Evolutionary conservation across 1,139 yeast genomes (phyloP).

Genomic region (Ashbya aceris): DNA sequence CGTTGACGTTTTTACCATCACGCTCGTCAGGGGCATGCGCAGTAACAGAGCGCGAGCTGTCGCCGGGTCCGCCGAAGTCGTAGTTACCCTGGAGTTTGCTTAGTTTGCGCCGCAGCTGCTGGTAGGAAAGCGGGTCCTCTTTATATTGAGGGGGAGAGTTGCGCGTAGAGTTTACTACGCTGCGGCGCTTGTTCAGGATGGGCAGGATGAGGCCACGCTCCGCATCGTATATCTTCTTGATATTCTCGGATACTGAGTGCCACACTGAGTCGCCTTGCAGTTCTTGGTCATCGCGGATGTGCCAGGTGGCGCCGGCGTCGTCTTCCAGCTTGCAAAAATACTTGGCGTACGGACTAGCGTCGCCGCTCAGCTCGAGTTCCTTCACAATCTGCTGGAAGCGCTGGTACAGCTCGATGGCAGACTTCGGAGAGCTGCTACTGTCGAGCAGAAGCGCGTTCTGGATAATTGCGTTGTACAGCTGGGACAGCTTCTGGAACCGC

Average conservation of each 20-base stretch:
- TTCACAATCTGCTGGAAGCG: slow-evolving; percentile 27
- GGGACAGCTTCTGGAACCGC: slow-evolving; percentile 16
- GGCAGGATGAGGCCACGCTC: slow-evolving; percentile 22
- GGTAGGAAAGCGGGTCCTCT: slow-evolving; percentile 21
- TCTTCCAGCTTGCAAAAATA: slow-evolving; percentile 23
- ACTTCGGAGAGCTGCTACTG: slow-evolving; percentile 25
- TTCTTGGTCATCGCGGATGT: slow-evolving; percentile 25
- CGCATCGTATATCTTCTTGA: slow-evolving; percentile 23
- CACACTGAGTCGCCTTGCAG: slow-evolving; percentile 23
- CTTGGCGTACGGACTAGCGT: slow-evolving; percentile 26
- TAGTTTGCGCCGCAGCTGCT: slow-evolving; percentile 21
- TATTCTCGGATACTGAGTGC: slow-evolving; percentile 22
- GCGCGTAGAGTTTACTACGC: slow-evolving; percentile 9
- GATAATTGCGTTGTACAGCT: slow-evolving; percentile 22
- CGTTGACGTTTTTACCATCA: not conserved
- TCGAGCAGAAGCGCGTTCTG: slow-evolving; percentile 21
- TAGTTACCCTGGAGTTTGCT: slow-evolving; percentile 21
- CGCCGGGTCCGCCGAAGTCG: slow-evolving; percentile 2
- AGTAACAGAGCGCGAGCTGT: not conserved
- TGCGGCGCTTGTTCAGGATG: slow-evolving; percentile 12
- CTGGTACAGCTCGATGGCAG: slow-evolving; percentile 28
- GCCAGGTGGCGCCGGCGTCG: slow-evolving; percentile 17
- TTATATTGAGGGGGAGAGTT: slow-evolving; percentile 11
- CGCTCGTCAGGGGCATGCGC: not conserved
- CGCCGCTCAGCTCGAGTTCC: slow-evolving; percentile 26